These are phyloP conservation scores for Salix brachista DNA, from an alignment of 345 rosid species.

Conservation along the genomic window DNA sequence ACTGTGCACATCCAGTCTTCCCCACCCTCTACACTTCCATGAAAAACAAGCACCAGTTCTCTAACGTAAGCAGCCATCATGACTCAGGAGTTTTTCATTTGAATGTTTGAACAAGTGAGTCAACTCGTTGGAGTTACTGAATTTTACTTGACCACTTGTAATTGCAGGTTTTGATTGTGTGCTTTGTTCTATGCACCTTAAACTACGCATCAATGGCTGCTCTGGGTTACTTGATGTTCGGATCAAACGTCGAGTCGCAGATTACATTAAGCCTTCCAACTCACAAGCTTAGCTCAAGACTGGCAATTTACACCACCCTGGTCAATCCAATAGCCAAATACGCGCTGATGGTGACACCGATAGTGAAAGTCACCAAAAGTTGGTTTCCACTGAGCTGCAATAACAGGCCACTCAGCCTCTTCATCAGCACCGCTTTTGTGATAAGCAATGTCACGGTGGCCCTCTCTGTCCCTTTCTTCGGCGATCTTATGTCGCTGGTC, in stretches of 20 bases:
- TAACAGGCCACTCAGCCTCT: conserved; percentile 6
- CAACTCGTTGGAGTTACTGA: no score
- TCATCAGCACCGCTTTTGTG: conserved; percentile 10
- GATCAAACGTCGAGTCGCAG: conserved; percentile 23
- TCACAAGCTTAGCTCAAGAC: conserved; percentile 11
- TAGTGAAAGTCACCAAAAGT: conserved; percentile 9
- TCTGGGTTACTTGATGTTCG: conserved; percentile 27
- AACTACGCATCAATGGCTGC: conserved; percentile 26
- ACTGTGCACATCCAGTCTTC: conserved; percentile 85
- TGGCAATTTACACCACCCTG: conserved; percentile 22
- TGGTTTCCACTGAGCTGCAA: conserved; percentile 13
- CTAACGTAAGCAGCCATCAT: conserved; percentile 51
- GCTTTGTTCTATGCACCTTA: conserved; percentile 19
- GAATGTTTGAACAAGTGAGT: no score
- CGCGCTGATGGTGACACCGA: conserved; percentile 25
- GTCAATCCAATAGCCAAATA: conserved; percentile 27
- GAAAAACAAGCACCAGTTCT: conserved; percentile 73
- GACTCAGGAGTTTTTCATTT: no score
- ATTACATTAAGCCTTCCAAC: conserved; percentile 24
- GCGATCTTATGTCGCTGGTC: conserved; percentile 17
- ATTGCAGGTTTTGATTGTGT: conserved; percentile 23
- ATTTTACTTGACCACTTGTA: not conserved
- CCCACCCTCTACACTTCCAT: conserved; percentile 80
- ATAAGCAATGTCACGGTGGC: conserved; percentile 19
- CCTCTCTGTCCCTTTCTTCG: conserved; percentile 19